Evolutionary conservation across 495 filamentous ascomycete species (phyloP).

Genomic region (Neurospora cerealis): DNA sequence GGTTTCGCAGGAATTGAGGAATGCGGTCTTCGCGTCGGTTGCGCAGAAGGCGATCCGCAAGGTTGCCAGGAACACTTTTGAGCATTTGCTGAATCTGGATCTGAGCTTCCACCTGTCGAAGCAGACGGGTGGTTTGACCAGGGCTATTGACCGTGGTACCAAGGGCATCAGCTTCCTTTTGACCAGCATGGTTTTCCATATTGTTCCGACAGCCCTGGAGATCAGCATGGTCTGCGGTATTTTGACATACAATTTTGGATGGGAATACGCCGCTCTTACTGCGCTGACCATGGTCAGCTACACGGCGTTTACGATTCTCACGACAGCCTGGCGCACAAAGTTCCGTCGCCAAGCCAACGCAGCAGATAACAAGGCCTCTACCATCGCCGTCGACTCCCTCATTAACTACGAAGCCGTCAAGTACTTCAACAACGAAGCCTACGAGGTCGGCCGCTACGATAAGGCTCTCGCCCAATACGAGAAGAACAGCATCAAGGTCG

Average conservation of each 20-base stretch:
- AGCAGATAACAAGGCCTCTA: slow-evolving; percentile 90
- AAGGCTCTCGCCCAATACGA: slow-evolving; percentile 79
- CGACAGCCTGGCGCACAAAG: slow-evolving; percentile 93
- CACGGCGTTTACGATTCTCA: slow-evolving; percentile 87
- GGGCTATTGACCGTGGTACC: slow-evolving; percentile 92
- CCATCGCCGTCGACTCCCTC: slow-evolving; percentile 88
- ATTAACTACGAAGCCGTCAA: slow-evolving; percentile 99
- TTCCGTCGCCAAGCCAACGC: slow-evolving; percentile 92
- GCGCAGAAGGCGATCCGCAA: slow-evolving; percentile 91
- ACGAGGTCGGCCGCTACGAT: slow-evolving; percentile 85
- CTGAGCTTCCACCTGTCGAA: slow-evolving; percentile 88
- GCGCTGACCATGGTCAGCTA: slow-evolving; percentile 86
- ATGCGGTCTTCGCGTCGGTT: slow-evolving; percentile 93
- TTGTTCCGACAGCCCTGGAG: slow-evolving; percentile 87
- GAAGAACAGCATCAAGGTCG: slow-evolving; percentile 90
- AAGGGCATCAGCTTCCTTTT: slow-evolving; percentile 96
- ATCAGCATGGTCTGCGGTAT: slow-evolving; percentile 92
- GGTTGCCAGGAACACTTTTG: slow-evolving; percentile 86
- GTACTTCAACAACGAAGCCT: slow-evolving; percentile 98
- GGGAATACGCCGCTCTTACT: slow-evolving; percentile 85
- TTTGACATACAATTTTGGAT: slow-evolving; percentile 88
- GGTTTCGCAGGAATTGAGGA: slow-evolving; percentile 81
- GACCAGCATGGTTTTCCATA: slow-evolving; percentile 97
- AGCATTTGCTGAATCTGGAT: slow-evolving; percentile 80
- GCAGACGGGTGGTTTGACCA: slow-evolving; percentile 87